These are phyloP conservation scores for Penstemon davidsonii DNA, from an alignment of 257 asterid genomes.

Conservation along the genomic window DNA sequence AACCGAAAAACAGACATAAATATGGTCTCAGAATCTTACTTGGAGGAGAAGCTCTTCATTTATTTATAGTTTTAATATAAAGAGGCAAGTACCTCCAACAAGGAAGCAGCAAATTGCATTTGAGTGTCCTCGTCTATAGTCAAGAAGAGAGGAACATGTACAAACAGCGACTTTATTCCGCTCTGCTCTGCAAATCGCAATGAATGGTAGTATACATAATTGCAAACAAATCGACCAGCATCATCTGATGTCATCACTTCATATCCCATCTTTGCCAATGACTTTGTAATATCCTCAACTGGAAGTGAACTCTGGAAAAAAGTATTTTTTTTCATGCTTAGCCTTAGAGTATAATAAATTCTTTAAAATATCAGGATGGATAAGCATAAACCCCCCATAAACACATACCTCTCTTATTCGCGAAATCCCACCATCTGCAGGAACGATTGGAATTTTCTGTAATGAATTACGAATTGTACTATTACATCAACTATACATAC, in stretches of 20 bases:
- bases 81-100: conserved; percentile 78
- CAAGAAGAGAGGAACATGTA: conserved; percentile 93
- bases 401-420: conserved; percentile 60
- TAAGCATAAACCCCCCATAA: background rate
- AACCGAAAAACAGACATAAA: conserved; percentile 27
- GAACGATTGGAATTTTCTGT: conserved; percentile 71
- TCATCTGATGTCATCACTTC: conserved; percentile 85
- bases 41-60: conserved; percentile 15
- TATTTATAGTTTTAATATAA: conserved; percentile 27
- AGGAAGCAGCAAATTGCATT: conserved; percentile 85
- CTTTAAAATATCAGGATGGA: background rate
- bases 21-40: conserved; percentile 6
- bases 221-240: conserved; percentile 97
- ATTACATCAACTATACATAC: background rate
- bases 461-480: conserved; percentile 21
- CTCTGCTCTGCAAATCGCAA: conserved; percentile 86
- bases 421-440: conserved; percentile 55
- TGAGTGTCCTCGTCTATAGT: conserved; percentile 91
- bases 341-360: background rate
- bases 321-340: too few species aligned
- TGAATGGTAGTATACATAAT: conserved; percentile 91
- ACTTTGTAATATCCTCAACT: conserved; percentile 59
- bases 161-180: conserved; percentile 76
- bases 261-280: conserved; percentile 75
- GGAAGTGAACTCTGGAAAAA: conserved; percentile 65